Percentiles rank a stretch among this genome's conserved stretches.
These are phyloP conservation scores for Diaporthe amygdali DNA, from an alignment of 2,329 filamentous ascomycete genomes.

Conservation along the genomic window DNA sequence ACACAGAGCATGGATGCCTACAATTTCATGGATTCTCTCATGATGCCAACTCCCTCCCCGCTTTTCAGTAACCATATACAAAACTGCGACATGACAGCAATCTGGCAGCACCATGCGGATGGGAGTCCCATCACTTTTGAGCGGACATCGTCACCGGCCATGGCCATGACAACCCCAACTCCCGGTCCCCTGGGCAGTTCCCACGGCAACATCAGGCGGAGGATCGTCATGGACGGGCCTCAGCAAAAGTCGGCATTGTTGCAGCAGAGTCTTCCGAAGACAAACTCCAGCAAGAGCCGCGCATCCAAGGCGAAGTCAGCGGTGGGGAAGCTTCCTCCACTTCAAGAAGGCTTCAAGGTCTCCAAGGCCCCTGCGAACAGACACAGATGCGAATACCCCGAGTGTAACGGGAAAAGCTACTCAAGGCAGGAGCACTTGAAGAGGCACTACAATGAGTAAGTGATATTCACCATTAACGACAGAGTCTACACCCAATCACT, in stretches of 20 bases:
- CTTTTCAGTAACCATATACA: conserved; percentile 11
- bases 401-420: conserved; percentile 23
- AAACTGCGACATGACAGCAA: conserved; percentile 21
- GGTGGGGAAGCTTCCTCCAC: background rate
- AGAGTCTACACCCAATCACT: background rate
- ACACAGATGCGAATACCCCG: conserved; percentile 18
- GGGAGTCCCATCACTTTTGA: conserved; percentile 23
- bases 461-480: background rate
- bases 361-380: conserved; percentile 20
- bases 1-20: conserved; percentile 19
- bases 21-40: conserved; percentile 16
- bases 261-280: conserved; percentile 21
- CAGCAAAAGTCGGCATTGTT: conserved; percentile 23
- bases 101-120: conserved; percentile 21
- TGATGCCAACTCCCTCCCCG: conserved; percentile 20
- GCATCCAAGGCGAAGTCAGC: conserved; percentile 18
- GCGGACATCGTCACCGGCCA: conserved; percentile 18
- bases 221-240: conserved; percentile 22
- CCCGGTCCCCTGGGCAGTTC: conserved; percentile 14
- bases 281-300: conserved; percentile 9
- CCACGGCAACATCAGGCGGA: conserved; percentile 19
- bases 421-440: conserved; percentile 23
- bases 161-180: conserved; percentile 18
- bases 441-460: conserved; percentile 23
- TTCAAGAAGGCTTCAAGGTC: conserved; percentile 17